Evolutionary conservation across 164 flowering plant genomes (phyloP), one percentile per base, ranked within the genome.

Genomic region (Magnolia kwangsiensis): DNA sequence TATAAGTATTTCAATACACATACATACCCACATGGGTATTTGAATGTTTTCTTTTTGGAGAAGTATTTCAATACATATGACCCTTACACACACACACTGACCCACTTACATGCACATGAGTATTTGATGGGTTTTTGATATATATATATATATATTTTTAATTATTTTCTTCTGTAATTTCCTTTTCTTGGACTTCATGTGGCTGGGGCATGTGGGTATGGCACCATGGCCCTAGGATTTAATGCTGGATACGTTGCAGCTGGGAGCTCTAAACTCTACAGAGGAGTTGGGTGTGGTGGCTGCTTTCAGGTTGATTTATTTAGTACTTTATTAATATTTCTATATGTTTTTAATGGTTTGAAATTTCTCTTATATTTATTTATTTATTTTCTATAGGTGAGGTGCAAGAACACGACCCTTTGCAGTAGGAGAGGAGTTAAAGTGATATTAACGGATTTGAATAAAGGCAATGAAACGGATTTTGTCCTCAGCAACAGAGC

Each of bases 121-220:
- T 24, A 24, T 37, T 37, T 37, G 45, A 37, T 37, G 6, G 5
- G 4, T 37, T 37, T 37, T 37, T 37, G 0, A 0, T 2, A 24
- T 24, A 1, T 24, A 24, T 37, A n/a, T n/a, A n/a, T n/a, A n/a
- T n/a, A n/a, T n/a, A n/a, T 3, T 0, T 37, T 37, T 23, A 27
- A 8, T 2, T 3, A 7, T 69, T 23, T 76, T 63, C 5, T 10
- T 68, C 31, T 66, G 31, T 67, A 29, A n/a, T 20, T 19, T 31
- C 59, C 37, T 59, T 23, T 16, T 29, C 20, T 37, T 37, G 31
- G 63, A 23, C 16, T 51, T 72, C 37, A 7, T 55, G 77, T 87
- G 93, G 99, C 90, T 82, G 99, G 98, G 66, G 90, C 97, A 23
- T 96, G 99, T 83, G 97, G 93, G 74, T 96, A 96, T 87, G 93